Evolutionary conservation across 2,329 filamentous ascomycete species (phyloP), one percentile per base, ranked within the genome.

Genomic region (Neonectria punicea): DNA sequence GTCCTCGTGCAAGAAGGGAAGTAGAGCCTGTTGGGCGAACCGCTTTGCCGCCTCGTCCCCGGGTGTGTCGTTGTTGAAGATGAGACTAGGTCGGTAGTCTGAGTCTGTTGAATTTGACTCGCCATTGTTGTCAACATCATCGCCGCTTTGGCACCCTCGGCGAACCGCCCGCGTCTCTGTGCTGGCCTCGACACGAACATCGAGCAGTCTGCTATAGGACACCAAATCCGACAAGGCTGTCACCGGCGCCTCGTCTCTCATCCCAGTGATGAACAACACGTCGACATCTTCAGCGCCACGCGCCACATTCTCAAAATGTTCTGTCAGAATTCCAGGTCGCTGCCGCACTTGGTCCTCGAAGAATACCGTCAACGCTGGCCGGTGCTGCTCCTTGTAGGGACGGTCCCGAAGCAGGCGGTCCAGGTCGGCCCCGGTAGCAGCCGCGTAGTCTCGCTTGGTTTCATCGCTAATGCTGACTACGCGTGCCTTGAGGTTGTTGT

Each of bases 381-480:
- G 84, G 67, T 90, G 87, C 62, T 86, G 70, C 76, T 91, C 88
- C 73, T 91, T 91, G 77, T 90, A 91, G 28, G 65, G 77, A 61
- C 88, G 87, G 65, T 90, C 83, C 0, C 34, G 13, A 41, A 88
- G 78, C 50, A 91, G 77, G 39, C 81, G 82, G 13, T 75, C 53
- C 1, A 85, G 22, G 63, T 89, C 80, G 16, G 84, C 82, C 43
- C 83, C 83, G 1, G 77, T 84, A 44, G 77, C 79, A 2, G 70
- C 75, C 1, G 87, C 87, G 55, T 89, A 90, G 74, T 86, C 83
- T 70, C 75, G 77, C 79, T 90, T 90, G n/a, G 79, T 86, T 1
- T 57, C 78, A 72, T 89, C 83, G 74, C 88, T 90, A 59, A 89
- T 89, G 74, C 87, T 61, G 36, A 82, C 78, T 22, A 72, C 77